Evolutionary conservation across 2,329 filamentous ascomycete species (phyloP).

Genomic region (Coleophoma crateriformis): DNA sequence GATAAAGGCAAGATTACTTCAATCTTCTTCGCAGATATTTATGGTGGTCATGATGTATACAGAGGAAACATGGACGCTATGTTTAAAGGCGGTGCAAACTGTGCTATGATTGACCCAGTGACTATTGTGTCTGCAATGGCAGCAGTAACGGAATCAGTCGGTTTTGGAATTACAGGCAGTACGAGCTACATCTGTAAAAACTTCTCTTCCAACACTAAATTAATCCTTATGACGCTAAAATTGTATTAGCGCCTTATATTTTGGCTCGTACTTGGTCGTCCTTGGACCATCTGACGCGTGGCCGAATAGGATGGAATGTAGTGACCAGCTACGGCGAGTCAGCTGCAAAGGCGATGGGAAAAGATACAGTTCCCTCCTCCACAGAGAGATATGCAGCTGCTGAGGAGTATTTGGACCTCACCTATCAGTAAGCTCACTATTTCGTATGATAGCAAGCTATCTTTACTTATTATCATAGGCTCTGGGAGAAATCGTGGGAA

Average conservation of each 20-base stretch:
- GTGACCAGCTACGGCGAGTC: constrained; percentile 63
- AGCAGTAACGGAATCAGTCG: constrained; percentile 56
- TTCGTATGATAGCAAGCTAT: too few relatives aligned
- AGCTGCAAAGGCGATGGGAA: constrained; percentile 53
- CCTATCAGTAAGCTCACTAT: constrained; percentile 42
- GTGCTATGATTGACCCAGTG: constrained; percentile 58
- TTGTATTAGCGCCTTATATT: constrained; percentile 53
- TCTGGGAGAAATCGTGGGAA: too few relatives aligned
- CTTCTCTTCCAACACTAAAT: not conserved
- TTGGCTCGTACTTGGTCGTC: constrained; percentile 59
- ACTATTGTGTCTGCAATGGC: constrained; percentile 60
- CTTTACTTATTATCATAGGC: too few relatives aligned
- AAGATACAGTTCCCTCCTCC: constrained; percentile 49
- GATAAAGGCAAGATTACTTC: not conserved
- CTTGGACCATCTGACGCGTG: constrained; percentile 58
- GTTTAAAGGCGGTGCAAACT: constrained; percentile 55
- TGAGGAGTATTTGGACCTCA: constrained; percentile 58
- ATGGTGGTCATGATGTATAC: constrained; percentile 30
- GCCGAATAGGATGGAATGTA: constrained; percentile 42
- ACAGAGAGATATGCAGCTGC: constrained; percentile 59
- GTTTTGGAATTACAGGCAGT: constrained; percentile 59
- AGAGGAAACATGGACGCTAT: constrained; percentile 45
- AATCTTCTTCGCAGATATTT: not conserved
- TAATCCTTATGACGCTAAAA: not conserved
- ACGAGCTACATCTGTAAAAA: constrained; percentile 46